Conservation (phyloP, 495 filamentous ascomycete genomes). For the Penicillium herquei region DNA sequence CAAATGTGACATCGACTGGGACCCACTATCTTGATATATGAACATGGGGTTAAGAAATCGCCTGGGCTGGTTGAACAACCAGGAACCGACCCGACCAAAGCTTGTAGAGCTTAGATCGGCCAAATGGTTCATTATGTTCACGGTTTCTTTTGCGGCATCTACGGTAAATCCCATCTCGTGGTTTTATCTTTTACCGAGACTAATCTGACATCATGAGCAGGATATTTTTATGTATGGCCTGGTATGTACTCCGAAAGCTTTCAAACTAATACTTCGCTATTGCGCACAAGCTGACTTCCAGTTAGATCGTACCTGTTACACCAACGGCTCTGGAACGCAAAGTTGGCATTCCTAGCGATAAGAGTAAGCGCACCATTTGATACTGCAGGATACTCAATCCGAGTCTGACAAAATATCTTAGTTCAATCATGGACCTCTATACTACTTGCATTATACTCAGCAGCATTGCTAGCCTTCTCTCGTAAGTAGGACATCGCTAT, state of each 20-base stretch:
- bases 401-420: slow-evolving; percentile 11
- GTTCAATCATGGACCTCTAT: slow-evolving; percentile 76
- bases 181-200: background rate
- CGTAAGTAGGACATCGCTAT: slow-evolving; percentile 32
- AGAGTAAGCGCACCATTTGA: slow-evolving; percentile 32
- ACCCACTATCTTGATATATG: background rate
- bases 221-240: slow-evolving; percentile 82
- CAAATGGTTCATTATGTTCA: slow-evolving; percentile 29
- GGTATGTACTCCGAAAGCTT: slow-evolving; percentile 25
- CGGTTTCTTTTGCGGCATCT: slow-evolving; percentile 24
- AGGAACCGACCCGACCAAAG: slow-evolving; percentile 16
- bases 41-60: slow-evolving; percentile 10
- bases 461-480: slow-evolving; percentile 61
- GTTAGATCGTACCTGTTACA: slow-evolving; percentile 75
- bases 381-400: background rate
- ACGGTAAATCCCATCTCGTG: slow-evolving; percentile 10
- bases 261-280: background rate
- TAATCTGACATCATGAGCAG: slow-evolving; percentile 15
- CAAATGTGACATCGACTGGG: background rate
- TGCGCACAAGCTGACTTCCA: background rate
- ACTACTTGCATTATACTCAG: slow-evolving; percentile 77
- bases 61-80: background rate
- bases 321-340: slow-evolving; percentile 69
- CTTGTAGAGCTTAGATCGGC: slow-evolving; percentile 27
- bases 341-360: slow-evolving; percentile 54